These are phyloP conservation scores for Fusarium multiceps DNA, from an alignment of 2,329 filamentous ascomycete genomes.

Conservation along the genomic window DNA sequence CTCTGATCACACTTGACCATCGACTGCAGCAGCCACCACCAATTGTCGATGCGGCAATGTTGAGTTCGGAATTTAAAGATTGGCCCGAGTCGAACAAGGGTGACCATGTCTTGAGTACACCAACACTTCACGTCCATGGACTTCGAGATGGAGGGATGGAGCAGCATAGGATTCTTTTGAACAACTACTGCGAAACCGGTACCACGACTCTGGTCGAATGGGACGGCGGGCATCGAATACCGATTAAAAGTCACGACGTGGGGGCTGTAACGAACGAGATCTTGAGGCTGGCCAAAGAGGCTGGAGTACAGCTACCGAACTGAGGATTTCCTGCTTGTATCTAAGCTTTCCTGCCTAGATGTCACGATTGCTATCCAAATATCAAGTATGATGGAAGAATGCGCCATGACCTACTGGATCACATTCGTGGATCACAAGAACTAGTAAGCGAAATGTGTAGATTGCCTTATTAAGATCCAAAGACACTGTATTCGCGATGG, in stretches of 20 bases:
- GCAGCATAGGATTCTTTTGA: conserved; percentile 60
- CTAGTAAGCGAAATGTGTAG: no score
- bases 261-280: conserved; percentile 50
- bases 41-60: conserved; percentile 39
- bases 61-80: conserved; percentile 43
- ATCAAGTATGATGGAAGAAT: no score
- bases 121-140: conserved; percentile 57
- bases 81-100: conserved; percentile 62
- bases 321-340: background rate
- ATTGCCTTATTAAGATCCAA: no score
- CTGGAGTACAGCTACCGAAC: conserved; percentile 10
- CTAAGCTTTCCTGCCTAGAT: no score
- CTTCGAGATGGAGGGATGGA: conserved; percentile 71
- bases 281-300: conserved; percentile 40
- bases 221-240: conserved; percentile 78
- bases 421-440: no score
- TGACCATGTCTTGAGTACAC: conserved; percentile 47
- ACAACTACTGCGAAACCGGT: conserved; percentile 68
- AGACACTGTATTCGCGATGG: no score
- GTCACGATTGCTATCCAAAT: no score
- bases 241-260: conserved; percentile 75
- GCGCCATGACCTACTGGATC: no score
- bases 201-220: conserved; percentile 73
- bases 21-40: conserved; percentile 66
- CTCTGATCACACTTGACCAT: conserved; percentile 47